Evolutionary conservation across 805 yeast genomes (phyloP).

Genomic region (Brettanomyces sp.): DNA sequence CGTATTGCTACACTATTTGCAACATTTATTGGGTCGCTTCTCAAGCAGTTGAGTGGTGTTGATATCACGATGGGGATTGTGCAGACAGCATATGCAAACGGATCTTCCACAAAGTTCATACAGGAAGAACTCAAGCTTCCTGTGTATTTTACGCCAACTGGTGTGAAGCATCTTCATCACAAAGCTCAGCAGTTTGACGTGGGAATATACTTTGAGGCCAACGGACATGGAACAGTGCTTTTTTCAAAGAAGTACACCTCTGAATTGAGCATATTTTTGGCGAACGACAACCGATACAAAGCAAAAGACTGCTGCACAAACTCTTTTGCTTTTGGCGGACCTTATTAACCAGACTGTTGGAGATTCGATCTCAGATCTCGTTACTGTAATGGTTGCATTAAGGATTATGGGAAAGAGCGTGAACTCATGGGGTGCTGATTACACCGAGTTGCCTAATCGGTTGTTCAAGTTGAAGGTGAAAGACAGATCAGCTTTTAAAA

Average conservation of each 20-base stretch:
- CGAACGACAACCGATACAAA: constrained; percentile 34
- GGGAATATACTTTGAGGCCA: constrained; percentile 95
- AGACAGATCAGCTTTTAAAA: constrained; percentile 69
- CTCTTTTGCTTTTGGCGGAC: constrained; percentile 52
- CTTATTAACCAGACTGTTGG: constrained; percentile 97
- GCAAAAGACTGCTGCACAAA: constrained; percentile 32
- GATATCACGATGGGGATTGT: constrained; percentile 60
- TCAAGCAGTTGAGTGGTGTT: constrained; percentile 28
- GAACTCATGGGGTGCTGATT: constrained; percentile 63
- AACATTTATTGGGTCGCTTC: constrained; percentile 41
- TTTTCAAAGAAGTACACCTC: constrained; percentile 50
- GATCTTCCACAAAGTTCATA: constrained; percentile 73
- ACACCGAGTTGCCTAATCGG: constrained; percentile 80
- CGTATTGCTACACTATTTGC: constrained; percentile 84
- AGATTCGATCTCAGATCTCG: constrained; percentile 89
- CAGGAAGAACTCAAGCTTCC: constrained; percentile 56
- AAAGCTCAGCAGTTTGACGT: constrained; percentile 78
- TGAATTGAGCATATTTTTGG: constrained; percentile 27
- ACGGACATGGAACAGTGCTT: constrained; percentile 96
- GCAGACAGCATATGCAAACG: constrained; percentile 98
- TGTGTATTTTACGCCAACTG: constrained; percentile 86
- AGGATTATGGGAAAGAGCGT: constrained; percentile 39
- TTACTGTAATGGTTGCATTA: constrained; percentile 65
- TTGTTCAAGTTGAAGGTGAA: constrained; percentile 74
- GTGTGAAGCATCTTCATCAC: constrained; percentile 94